A percentile compares a stretch with the other conserved stretches of the same genome.
Evolutionary conservation across 2,329 filamentous ascomycete genomes (phyloP).

Genomic region (Amesomyces nigricolor): DNA sequence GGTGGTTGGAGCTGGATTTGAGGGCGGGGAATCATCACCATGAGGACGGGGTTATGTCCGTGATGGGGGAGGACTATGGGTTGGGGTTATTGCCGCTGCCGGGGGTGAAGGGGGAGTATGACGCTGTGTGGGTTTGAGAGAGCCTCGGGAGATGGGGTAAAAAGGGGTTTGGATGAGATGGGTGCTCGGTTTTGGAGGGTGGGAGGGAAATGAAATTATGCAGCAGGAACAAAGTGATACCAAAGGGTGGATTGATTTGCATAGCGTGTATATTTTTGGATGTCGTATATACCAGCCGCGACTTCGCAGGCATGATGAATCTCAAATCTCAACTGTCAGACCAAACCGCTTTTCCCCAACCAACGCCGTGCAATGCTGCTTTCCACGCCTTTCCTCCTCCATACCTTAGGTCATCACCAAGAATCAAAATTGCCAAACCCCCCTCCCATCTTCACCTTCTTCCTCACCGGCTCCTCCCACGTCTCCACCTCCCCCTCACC

Average conservation of each 20-base stretch:
- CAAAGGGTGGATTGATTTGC: neutral
- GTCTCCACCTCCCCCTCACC: constrained; percentile 47
- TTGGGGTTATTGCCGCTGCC: constrained; percentile 10
- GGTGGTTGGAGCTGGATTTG: neutral
- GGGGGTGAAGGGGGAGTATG: constrained; percentile 11
- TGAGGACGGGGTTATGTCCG: neutral
- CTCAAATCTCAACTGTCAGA: neutral
- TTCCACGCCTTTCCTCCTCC: neutral
- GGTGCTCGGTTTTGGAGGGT: neutral
- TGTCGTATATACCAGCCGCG: constrained; percentile 9
- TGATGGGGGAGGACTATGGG: constrained; percentile 7
- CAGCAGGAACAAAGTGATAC: constrained; percentile 1
- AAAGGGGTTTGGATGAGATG: neutral
- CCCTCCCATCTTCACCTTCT: constrained; percentile 69
- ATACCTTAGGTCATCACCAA: constrained; percentile 54
- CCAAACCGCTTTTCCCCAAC: neutral
- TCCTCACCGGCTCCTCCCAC: constrained; percentile 67
- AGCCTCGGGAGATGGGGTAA: neutral
- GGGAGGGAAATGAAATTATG: neutral
- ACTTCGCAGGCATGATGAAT: neutral
- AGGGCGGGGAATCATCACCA: neutral
- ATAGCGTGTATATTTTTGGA: constrained; percentile 2
- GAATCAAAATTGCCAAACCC: constrained; percentile 91
- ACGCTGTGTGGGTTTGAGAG: constrained; percentile 12
- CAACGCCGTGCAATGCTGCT: constrained; percentile 17